Evolutionary conservation across 2,329 filamentous ascomycete species (phyloP), one percentile per base, ranked within the genome.

Genomic region (Sarocladium strictum): DNA sequence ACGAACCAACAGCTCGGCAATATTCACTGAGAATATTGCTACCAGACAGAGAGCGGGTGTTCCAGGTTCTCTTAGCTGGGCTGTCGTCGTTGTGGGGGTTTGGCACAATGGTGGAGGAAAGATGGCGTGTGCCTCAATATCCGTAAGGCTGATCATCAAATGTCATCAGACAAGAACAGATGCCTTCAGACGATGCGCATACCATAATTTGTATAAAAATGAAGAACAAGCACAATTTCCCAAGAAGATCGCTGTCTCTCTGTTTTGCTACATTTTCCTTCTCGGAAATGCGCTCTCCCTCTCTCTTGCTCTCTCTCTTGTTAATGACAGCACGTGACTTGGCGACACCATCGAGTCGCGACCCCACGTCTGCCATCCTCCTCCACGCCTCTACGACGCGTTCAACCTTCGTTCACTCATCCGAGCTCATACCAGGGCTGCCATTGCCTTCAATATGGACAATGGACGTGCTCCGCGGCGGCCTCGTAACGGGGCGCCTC

Each of bases 271-370:
- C n/a, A n/a, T n/a, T n/a, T n/a, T n/a, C n/a, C n/a, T n/a, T n/a
- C n/a, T n/a, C n/a, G n/a, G n/a, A n/a, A n/a, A n/a, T n/a, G n/a
- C n/a, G n/a, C n/a, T n/a, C n/a, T n/a, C n/a, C n/a, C n/a, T n/a
- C n/a, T n/a, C n/a, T n/a, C n/a, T n/a, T n/a, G n/a, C n/a, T n/a
- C n/a, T n/a, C n/a, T n/a, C n/a, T n/a, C n/a, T n/a, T n/a, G n/a
- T n/a, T n/a, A n/a, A n/a, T n/a, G 17, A 19, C 14, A 14, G 10
- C 49, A 52, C 49, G 49, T 52, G 49, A 52, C 49, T 37, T 37
- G 27, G 49, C 49, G 49, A 52, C 32, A 52, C 4, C 49, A 52
- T 17, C 32, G n/a, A n/a, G 27, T 6, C 11, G 5, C 12, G 15
- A 7, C n/a, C 3, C 49, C 19, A 21, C 49, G 27, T 15, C 4